Percentiles rank a stretch among this genome's conserved stretches.
Evolutionary conservation across 2,329 filamentous ascomycete species (phyloP).

Genomic region (Trichoderma gracile): DNA sequence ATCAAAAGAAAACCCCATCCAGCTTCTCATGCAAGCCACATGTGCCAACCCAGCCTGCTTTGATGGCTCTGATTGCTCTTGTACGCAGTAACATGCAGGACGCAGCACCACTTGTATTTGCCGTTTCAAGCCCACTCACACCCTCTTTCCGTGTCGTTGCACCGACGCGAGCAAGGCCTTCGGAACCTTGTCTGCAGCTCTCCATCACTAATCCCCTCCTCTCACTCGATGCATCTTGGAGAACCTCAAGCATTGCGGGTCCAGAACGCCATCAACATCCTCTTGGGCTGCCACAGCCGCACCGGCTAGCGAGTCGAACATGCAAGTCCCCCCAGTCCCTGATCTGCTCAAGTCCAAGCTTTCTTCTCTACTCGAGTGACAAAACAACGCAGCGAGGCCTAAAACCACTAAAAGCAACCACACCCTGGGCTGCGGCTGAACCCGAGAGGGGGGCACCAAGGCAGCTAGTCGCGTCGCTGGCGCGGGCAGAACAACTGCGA

Average conservation of each 20-base stretch:
- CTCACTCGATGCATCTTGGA: no score
- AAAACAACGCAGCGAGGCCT: not conserved
- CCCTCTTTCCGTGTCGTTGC: not conserved
- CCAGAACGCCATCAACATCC: conserved; percentile 9
- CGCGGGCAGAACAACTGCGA: not conserved
- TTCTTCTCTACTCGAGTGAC: no score
- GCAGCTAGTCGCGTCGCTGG: conserved; percentile 8
- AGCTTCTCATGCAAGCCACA: conserved; percentile 25
- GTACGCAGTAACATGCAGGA: not conserved
- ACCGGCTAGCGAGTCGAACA: conserved; percentile 20
- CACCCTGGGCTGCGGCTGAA: conserved; percentile 27
- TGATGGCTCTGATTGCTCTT: not conserved
- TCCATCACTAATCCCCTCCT: not conserved
- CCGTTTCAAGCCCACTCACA: conserved; percentile 10
- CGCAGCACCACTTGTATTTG: not conserved
- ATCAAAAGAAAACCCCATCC: conserved; percentile 16
- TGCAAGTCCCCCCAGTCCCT: no score
- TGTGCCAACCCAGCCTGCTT: conserved; percentile 18
- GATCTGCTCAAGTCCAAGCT: conserved; percentile 18
- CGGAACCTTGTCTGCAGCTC: conserved; percentile 16
- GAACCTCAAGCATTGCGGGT: not conserved
- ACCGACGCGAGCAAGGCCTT: conserved; percentile 13
- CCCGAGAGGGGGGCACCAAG: conserved; percentile 15
- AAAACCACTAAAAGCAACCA: not conserved
- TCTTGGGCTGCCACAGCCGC: conserved; percentile 15